These are phyloP conservation scores for Neurospora sp. DNA, from an alignment of 495 filamentous ascomycete genomes.

Conservation along the genomic window DNA sequence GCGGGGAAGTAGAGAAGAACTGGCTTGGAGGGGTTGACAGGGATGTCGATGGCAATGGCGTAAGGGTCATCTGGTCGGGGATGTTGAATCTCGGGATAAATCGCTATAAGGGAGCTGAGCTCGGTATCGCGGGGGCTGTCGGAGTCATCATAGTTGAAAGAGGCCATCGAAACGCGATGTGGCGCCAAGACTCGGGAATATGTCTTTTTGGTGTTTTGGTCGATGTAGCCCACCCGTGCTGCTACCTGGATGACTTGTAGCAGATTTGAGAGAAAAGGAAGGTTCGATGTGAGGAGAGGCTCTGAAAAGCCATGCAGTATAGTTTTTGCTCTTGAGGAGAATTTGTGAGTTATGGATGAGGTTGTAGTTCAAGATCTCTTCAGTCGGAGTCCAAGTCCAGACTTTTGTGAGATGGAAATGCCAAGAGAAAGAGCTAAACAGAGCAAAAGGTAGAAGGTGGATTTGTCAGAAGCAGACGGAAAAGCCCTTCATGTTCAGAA, in stretches of 20 bases:
- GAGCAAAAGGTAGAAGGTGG: not conserved
- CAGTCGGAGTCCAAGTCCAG: not conserved
- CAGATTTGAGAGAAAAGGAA: not conserved
- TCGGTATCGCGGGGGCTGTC: slow-evolving; percentile 70
- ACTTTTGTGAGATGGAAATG: not conserved
- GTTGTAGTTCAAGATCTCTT: not conserved
- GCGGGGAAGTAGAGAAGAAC: slow-evolving; percentile 61
- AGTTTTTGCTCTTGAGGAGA: not conserved
- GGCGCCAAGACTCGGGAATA: not conserved
- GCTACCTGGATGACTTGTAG: not conserved
- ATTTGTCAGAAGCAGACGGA: not conserved
- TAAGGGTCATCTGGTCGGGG: slow-evolving; percentile 50
- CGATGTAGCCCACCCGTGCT: not conserved
- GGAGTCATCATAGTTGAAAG: slow-evolving; percentile 11
- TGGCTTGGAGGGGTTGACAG: slow-evolving; percentile 58
- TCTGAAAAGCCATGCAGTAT: not conserved
- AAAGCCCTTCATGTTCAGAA: not conserved
- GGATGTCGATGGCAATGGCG: slow-evolving; percentile 58
- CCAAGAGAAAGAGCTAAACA: not conserved
- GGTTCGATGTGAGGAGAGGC: not conserved
- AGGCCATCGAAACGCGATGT: slow-evolving; percentile 8
- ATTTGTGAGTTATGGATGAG: not conserved
- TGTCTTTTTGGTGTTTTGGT: not conserved
- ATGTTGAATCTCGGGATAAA: slow-evolving; percentile 71
- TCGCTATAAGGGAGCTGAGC: slow-evolving; percentile 72